Conservation (phyloP, 1,284 basidiomycete genomes). For the Fistulinella cinereoalba region DNA sequence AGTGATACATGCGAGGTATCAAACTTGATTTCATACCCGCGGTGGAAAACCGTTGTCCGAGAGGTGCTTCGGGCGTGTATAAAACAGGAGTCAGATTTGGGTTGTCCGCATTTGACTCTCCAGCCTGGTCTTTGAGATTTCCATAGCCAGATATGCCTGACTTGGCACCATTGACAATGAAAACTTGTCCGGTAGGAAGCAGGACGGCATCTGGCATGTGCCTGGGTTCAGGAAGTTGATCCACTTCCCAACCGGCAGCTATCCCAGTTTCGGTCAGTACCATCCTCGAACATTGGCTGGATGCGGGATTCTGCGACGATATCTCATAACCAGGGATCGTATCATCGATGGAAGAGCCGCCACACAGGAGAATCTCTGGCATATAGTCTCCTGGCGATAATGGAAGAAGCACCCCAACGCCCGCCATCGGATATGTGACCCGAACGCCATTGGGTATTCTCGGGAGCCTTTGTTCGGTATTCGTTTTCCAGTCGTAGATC, state of each 20-base stretch:
- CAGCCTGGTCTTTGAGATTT: slow-evolving; percentile 70
- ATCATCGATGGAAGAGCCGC: slow-evolving; percentile 72
- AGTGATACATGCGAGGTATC: slow-evolving; percentile 84
- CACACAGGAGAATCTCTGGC: slow-evolving; percentile 74
- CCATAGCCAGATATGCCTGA: slow-evolving; percentile 82
- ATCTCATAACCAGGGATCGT: slow-evolving; percentile 55
- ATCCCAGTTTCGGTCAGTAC: slow-evolving; percentile 65
- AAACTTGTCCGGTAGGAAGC: slow-evolving; percentile 73
- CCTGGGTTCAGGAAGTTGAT: slow-evolving; percentile 70
- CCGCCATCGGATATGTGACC: slow-evolving; percentile 81
- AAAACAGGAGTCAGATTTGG: slow-evolving; percentile 73
- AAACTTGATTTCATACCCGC: slow-evolving; percentile 61
- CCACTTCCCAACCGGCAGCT: slow-evolving; percentile 66
- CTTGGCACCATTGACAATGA: slow-evolving; percentile 76
- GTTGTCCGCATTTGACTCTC: slow-evolving; percentile 75
- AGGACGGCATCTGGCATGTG: slow-evolving; percentile 81
- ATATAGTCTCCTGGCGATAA: slow-evolving; percentile 63
- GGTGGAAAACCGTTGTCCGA: slow-evolving; percentile 61
- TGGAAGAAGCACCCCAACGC: slow-evolving; percentile 69
- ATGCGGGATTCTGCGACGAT: slow-evolving; percentile 68
- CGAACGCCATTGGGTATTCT: slow-evolving; percentile 75
- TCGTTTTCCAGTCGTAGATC: slow-evolving; percentile 72
- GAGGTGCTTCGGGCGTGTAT: slow-evolving; percentile 64
- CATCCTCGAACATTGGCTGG: slow-evolving; percentile 71
- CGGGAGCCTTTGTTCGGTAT: slow-evolving; percentile 65